Conservation (phyloP, 2,329 filamentous ascomycete genomes). For the Sporothrix luriei region DNA sequence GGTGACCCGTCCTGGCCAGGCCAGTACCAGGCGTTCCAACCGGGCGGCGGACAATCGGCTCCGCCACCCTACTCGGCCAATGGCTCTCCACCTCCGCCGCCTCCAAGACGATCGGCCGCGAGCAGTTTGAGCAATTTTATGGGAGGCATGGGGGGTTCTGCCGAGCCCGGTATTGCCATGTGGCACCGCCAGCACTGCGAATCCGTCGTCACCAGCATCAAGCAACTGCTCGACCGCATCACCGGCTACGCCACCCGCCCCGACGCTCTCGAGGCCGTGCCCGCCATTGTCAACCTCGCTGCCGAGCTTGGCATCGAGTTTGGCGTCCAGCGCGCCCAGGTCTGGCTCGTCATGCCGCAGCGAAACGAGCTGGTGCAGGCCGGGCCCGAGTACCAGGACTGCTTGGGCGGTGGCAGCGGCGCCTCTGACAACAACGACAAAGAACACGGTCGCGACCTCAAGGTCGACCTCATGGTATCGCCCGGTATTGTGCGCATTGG, state of each 20-base stretch:
- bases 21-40: conserved; percentile 27
- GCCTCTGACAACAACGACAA: conserved; percentile 20
- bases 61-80: background rate
- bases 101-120: background rate
- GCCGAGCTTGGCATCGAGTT: conserved; percentile 34
- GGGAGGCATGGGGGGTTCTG: background rate
- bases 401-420: conserved; percentile 16
- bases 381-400: conserved; percentile 34
- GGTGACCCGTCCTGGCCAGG: background rate
- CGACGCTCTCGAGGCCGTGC: conserved; percentile 22
- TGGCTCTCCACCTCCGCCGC: background rate
- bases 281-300: conserved; percentile 27
- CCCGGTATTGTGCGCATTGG: conserved; percentile 34
- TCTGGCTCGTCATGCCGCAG: conserved; percentile 23
- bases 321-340: conserved; percentile 34
- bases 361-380: conserved; percentile 22
- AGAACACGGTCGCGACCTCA: conserved; percentile 5
- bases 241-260: conserved; percentile 28
- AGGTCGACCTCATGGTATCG: conserved; percentile 33
- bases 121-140: background rate
- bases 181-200: conserved; percentile 30
- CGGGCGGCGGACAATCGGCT: conserved; percentile 3
- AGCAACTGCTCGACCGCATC: conserved; percentile 29
- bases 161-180: conserved; percentile 3
- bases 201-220: conserved; percentile 4